These are phyloP conservation scores for Thelephora aurantiotincta DNA, from an alignment of 768 basidiomycete genomes.

Conservation along the genomic window DNA sequence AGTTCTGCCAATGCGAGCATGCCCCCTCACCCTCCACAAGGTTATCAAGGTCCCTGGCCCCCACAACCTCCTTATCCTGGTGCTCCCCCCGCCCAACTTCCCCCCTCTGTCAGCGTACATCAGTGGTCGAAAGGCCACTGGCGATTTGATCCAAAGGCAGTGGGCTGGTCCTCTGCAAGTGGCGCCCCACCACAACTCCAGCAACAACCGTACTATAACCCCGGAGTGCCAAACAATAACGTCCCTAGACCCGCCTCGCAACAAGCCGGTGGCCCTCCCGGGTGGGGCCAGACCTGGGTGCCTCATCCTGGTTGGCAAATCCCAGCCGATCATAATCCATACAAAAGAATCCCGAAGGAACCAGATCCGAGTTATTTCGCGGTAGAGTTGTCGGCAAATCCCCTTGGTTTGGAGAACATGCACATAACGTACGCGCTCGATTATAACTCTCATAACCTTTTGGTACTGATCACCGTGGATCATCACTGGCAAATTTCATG, in stretches of 20 bases:
- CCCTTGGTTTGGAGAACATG: conserved; percentile 52
- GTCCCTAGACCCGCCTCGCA: not conserved
- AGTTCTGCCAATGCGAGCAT: too few species aligned
- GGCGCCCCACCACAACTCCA: not conserved
- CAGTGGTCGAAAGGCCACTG: not conserved
- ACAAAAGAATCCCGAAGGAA: conserved; percentile 46
- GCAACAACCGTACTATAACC: not conserved
- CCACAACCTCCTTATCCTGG: not conserved
- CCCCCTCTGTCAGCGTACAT: not conserved
- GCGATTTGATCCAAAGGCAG: not conserved
- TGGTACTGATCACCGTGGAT: not conserved
- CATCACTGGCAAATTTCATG: not conserved
- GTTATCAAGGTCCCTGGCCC: not conserved
- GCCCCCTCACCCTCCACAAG: not conserved
- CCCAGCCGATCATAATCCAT: conserved; percentile 33
- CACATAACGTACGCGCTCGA: conserved; percentile 35
- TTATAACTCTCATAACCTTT: conserved; percentile 6
- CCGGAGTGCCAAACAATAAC: not conserved
- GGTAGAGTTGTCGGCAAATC: conserved; percentile 43
- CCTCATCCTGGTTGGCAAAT: conserved; percentile 15
- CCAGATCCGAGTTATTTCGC: conserved; percentile 56
- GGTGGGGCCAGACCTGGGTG: conserved; percentile 10
- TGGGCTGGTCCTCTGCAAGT: not conserved
- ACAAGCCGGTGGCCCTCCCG: not conserved
- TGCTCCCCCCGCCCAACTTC: not conserved